phyloP scores from a whole-genome alignment of 345 rosid species.

The Pistacia atlantica region DNA sequence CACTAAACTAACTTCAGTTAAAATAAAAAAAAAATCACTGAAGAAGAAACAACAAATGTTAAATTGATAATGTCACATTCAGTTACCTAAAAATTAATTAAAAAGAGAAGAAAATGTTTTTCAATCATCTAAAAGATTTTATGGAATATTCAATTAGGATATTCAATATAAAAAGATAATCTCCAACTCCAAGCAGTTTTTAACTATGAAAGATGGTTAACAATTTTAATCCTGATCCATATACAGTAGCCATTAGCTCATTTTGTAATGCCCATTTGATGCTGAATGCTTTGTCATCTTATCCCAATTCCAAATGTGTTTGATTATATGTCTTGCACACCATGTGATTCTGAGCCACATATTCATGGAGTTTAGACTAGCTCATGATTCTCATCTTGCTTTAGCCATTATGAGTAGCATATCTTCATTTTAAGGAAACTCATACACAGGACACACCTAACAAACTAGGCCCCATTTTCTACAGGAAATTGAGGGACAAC shows the following conservation, averaged over 20 bases:
- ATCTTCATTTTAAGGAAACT: not conserved
- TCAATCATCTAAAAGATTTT: not conserved
- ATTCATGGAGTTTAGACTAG: not conserved
- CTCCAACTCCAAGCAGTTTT: not conserved
- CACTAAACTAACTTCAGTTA: not conserved
- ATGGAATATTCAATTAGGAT: constrained; percentile 8
- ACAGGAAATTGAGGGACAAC: not conserved
- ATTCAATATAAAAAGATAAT: not conserved
- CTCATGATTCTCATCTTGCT: not conserved
- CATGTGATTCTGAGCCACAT: constrained; percentile 12
- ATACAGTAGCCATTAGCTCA: not conserved
- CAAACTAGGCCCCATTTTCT: not conserved
- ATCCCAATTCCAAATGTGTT: not conserved
- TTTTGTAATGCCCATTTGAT: not conserved
- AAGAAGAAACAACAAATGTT: constrained; percentile 1
- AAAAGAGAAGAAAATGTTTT: too few relatives aligned
- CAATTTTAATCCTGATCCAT: not conserved
- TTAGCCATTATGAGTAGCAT: not conserved
- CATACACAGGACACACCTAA: not conserved
- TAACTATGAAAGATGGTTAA: not conserved
- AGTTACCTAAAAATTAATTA: too few relatives aligned
- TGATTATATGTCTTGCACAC: not conserved
- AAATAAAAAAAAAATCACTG: not conserved
- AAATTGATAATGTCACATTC: not conserved
- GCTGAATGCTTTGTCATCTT: constrained; percentile 1